A percentile compares a stretch with the other conserved stretches of the same genome.
These are phyloP conservation scores for Vigna hirtella DNA, from an alignment of 306 rosid species.

Conservation along the genomic window DNA sequence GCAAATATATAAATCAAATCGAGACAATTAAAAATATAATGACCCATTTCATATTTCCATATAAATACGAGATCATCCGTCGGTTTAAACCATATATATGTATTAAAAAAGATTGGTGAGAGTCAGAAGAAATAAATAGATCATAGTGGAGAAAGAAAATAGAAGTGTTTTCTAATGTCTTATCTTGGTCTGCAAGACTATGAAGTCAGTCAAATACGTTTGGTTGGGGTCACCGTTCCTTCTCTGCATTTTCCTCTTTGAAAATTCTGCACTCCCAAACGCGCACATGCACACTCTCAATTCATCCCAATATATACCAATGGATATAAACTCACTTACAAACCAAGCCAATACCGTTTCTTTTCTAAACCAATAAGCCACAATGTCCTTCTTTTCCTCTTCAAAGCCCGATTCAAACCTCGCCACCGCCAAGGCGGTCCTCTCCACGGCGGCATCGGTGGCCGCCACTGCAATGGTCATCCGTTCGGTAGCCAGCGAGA, in stretches of 20 bases:
- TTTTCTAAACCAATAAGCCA: neutral
- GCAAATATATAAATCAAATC: no score
- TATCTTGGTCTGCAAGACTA: neutral
- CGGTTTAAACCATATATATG: no score
- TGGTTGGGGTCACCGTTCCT: neutral
- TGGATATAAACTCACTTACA: no score
- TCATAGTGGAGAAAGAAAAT: neutral
- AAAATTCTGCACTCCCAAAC: neutral
- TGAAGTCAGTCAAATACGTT: neutral
- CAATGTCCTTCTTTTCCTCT: conserved; percentile 31
- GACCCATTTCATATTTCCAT: no score
- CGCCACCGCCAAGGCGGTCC: conserved; percentile 59
- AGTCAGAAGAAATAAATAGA: no score
- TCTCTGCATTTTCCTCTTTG: neutral
- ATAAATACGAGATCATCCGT: no score
- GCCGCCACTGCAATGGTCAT: conserved; percentile 65
- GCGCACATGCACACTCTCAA: neutral
- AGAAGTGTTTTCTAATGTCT: neutral
- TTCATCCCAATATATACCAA: neutral
- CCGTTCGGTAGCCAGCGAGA: conserved; percentile 60
- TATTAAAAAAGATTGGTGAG: no score
- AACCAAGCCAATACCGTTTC: neutral
- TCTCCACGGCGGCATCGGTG: conserved; percentile 65
- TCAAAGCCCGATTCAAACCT: conserved; percentile 48
- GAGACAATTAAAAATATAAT: no score